Evolutionary conservation across 805 yeast species (phyloP).

Genomic region (Saturnispora gosingensis): DNA sequence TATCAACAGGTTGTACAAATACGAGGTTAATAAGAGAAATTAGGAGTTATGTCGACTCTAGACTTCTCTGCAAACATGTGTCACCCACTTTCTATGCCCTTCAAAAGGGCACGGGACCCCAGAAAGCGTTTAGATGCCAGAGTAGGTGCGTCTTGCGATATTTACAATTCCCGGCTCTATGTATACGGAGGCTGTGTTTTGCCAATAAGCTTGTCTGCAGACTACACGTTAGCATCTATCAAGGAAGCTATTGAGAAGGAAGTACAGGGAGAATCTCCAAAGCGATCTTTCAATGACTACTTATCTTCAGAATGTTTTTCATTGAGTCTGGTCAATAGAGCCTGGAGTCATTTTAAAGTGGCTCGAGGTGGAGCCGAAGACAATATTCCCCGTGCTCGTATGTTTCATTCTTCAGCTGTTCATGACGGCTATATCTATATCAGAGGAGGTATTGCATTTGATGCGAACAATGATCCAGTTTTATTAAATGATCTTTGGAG

Average conservation of each 20-base stretch:
- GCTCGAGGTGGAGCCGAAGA: constrained; percentile 3
- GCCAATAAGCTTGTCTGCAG: constrained; percentile 38
- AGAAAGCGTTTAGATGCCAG: constrained; percentile 48
- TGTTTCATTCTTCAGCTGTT: constrained; percentile 51
- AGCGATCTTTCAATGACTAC: constrained; percentile 21
- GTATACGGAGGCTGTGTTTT: constrained; percentile 62
- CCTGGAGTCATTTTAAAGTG: constrained; percentile 41
- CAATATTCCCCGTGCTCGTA: constrained; percentile 35
- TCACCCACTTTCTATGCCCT: constrained; percentile 48
- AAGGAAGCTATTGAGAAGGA: constrained; percentile 28
- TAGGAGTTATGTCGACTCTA: constrained; percentile 42
- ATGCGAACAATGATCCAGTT: constrained; percentile 27
- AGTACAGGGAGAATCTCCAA: constrained; percentile 5
- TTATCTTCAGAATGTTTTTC: constrained; percentile 58
- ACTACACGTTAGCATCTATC: constrained; percentile 32
- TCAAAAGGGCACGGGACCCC: constrained; percentile 39
- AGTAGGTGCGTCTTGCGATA: constrained; percentile 57
- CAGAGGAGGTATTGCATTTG: constrained; percentile 54
- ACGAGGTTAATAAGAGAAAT: background rate
- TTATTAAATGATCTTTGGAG: constrained; percentile 65
- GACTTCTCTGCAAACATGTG: constrained; percentile 59
- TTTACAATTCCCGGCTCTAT: constrained; percentile 50
- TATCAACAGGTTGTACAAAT: background rate
- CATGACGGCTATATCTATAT: constrained; percentile 43
- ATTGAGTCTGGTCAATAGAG: constrained; percentile 47